These are phyloP conservation scores for Diplodia intermedia DNA, from an alignment of 2,329 filamentous ascomycete species.

Conservation along the genomic window DNA sequence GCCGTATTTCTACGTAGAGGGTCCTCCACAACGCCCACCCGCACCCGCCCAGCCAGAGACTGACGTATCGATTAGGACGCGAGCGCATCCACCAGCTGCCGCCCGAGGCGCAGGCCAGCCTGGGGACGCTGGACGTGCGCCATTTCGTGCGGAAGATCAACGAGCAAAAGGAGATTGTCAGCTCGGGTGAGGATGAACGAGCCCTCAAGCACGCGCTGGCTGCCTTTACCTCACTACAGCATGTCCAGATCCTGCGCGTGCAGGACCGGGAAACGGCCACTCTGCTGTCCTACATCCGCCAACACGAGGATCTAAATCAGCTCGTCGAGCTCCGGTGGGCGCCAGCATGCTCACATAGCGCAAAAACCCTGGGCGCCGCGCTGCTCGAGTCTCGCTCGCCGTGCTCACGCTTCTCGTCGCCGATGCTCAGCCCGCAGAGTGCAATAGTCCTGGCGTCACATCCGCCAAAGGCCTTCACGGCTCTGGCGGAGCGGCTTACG, in stretches of 20 bases:
- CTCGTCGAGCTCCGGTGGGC: slow-evolving; percentile 65
- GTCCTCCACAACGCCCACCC: slow-evolving; percentile 46
- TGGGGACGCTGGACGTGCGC: slow-evolving; percentile 49
- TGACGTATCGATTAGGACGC: slow-evolving; percentile 42
- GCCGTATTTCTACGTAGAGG: slow-evolving; percentile 64
- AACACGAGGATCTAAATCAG: slow-evolving; percentile 54
- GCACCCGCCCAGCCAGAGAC: slow-evolving; percentile 38
- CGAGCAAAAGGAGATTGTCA: slow-evolving; percentile 60
- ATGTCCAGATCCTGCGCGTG: slow-evolving; percentile 69
- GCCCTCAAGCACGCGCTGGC: slow-evolving; percentile 63
- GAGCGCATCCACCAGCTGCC: slow-evolving; percentile 51
- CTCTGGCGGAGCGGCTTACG: slow-evolving; percentile 63
- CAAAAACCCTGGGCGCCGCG: slow-evolving; percentile 64
- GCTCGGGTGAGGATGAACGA: slow-evolving; percentile 58
- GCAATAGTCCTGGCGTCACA: slow-evolving; percentile 59
- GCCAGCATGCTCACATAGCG: slow-evolving; percentile 67
- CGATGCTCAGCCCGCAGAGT: slow-evolving; percentile 67
- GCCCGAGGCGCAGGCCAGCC: slow-evolving; percentile 45
- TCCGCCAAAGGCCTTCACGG: slow-evolving; percentile 56
- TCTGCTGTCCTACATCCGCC: slow-evolving; percentile 60
- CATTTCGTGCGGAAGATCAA: slow-evolving; percentile 55
- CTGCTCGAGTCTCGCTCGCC: slow-evolving; percentile 63
- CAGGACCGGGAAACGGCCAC: slow-evolving; percentile 65
- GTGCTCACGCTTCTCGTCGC: slow-evolving; percentile 66
- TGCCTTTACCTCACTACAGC: slow-evolving; percentile 66